Percentiles rank a stretch among this genome's conserved stretches.
Conservation (phyloP, 495 filamentous ascomycete species). For the Aspergillus diversus region DNA sequence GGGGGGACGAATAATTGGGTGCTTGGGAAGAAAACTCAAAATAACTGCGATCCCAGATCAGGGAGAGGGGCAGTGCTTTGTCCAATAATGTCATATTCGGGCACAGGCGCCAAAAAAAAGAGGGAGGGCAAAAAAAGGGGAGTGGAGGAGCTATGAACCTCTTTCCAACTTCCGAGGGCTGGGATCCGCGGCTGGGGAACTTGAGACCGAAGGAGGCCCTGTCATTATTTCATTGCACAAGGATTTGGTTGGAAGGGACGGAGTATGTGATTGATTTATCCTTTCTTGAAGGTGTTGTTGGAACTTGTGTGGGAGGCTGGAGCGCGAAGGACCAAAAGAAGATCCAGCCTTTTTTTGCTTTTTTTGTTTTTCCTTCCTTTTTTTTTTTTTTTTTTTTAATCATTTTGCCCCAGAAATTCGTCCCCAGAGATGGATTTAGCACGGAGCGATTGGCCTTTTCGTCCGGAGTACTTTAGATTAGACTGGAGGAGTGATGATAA, state of each 20-base stretch:
- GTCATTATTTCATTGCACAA: not conserved
- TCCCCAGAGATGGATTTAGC: not conserved
- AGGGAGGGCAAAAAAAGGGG: not conserved
- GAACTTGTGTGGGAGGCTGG: too few relatives aligned
- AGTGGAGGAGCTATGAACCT: not conserved
- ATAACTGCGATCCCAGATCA: not conserved
- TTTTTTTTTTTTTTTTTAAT: not conserved
- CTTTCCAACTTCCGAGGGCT: not conserved
- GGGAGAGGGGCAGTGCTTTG: too few relatives aligned
- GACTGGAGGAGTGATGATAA: not conserved
- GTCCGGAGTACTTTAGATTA: not conserved
- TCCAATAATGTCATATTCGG: too few relatives aligned
- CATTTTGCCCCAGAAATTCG: not conserved
- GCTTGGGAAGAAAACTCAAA: not conserved
- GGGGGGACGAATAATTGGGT: not conserved
- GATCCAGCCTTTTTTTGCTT: not conserved
- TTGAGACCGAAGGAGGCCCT: not conserved
- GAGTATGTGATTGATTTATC: too few relatives aligned
- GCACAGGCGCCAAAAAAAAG: not conserved
- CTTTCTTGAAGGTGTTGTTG: too few relatives aligned
- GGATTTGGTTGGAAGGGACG: not conserved
- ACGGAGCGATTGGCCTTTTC: not conserved
- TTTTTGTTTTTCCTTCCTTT: too few relatives aligned
- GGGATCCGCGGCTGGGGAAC: not conserved
- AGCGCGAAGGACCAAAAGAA: too few relatives aligned